phyloP scores from a whole-genome alignment of 164 flowering plant species.

The Stephania yunnanensis region DNA sequence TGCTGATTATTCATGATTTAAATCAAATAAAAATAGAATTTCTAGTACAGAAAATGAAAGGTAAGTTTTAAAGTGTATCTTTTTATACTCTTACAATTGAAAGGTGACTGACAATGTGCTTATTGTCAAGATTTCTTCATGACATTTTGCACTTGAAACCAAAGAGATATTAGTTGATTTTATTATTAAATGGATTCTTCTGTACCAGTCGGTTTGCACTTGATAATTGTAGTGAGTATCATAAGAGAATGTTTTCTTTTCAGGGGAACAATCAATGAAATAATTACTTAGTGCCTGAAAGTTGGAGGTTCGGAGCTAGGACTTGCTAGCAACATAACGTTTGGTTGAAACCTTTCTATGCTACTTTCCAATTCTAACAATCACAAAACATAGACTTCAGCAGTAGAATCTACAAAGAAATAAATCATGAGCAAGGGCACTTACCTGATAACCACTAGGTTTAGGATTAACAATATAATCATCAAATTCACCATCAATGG shows the following conservation, averaged over 20 bases:
- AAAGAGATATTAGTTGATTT: no score
- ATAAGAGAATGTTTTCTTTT: background rate
- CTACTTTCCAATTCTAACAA: background rate
- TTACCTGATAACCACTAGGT: conserved; percentile 97
- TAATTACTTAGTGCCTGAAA: background rate
- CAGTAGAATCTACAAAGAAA: background rate
- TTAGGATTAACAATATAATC: conserved; percentile 95
- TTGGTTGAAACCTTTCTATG: background rate
- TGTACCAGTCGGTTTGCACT: background rate
- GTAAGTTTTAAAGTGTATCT: background rate
- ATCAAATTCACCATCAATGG: conserved; percentile 94
- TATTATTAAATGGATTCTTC: background rate
- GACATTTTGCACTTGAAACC: no score
- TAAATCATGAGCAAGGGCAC: conserved; percentile 3
- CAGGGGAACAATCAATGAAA: no score
- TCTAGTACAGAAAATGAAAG: background rate
- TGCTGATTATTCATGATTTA: background rate
- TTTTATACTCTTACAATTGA: no score
- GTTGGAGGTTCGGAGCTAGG: background rate
- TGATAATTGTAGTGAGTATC: background rate
- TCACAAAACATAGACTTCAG: background rate
- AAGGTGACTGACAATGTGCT: no score
- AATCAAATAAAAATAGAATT: background rate
- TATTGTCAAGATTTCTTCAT: no score
- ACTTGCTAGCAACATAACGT: background rate